Conservation (phyloP, 73 alveolate genomes). For the Durusdinium trenchii region DNA sequence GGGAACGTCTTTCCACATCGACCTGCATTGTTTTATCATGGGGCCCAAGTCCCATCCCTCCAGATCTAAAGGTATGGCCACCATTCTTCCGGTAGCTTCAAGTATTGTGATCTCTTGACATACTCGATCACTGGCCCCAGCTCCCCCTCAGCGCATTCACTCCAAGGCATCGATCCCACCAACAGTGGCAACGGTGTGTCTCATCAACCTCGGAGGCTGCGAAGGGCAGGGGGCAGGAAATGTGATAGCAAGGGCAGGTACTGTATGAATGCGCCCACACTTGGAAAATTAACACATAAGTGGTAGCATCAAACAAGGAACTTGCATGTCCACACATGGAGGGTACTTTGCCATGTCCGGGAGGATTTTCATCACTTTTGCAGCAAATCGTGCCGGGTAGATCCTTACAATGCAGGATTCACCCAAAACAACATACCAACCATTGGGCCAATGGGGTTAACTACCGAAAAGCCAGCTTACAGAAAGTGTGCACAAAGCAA, state of each 20-base stretch:
- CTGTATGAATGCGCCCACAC: background rate
- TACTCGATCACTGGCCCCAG: background rate
- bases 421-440: background rate
- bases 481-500: background rate
- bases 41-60: background rate
- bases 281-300: background rate
- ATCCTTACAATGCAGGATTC: background rate
- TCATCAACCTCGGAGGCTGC: background rate
- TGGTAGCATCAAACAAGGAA: background rate
- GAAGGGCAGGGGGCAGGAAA: background rate
- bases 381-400: background rate
- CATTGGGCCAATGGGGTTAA: background rate
- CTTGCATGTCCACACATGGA: background rate
- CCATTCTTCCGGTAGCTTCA: constrained; percentile 15
- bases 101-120: background rate
- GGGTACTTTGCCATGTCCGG: background rate
- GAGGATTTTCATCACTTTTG: background rate
- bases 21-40: too few relatives aligned
- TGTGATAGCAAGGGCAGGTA: background rate
- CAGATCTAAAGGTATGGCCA: background rate
- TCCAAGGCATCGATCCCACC: background rate
- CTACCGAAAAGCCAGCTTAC: background rate
- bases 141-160: background rate
- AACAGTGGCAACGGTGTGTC: constrained; percentile 1
- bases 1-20: too few relatives aligned